Conservation (phyloP, 2,329 filamentous ascomycete species). For the Fusarium sp. region DNA sequence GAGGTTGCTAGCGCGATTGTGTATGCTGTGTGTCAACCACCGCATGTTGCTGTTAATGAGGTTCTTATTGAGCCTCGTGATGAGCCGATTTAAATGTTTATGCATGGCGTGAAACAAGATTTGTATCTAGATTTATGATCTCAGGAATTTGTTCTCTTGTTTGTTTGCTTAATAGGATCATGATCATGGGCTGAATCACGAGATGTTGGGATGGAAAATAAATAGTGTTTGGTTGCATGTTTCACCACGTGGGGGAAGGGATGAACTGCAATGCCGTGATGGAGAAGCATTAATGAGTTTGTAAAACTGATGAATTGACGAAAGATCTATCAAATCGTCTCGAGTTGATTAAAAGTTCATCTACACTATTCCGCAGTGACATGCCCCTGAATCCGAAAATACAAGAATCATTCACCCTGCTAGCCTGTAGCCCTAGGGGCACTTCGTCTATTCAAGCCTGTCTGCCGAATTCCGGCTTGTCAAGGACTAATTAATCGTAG, state of each 20-base stretch:
- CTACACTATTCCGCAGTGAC: background rate
- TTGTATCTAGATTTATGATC: constrained; percentile 29
- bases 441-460: background rate
- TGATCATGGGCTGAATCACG: constrained; percentile 32
- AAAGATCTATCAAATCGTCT: constrained; percentile 2
- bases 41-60: constrained; percentile 83
- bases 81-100: constrained; percentile 69
- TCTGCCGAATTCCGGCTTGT: constrained; percentile 8
- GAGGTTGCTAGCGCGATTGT: constrained; percentile 79
- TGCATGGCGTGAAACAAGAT: background rate
- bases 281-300: constrained; percentile 1
- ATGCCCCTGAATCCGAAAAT: background rate
- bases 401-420: background rate
- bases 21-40: constrained; percentile 77
- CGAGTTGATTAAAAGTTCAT: background rate
- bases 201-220: constrained; percentile 24
- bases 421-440: background rate
- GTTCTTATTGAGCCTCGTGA: constrained; percentile 81
- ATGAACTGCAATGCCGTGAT: constrained; percentile 21
- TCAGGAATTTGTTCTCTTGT: constrained; percentile 15
- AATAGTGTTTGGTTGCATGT: constrained; percentile 22
- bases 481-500: background rate
- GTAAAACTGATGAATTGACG: constrained; percentile 7
- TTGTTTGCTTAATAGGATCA: constrained; percentile 26
- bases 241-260: constrained; percentile 34